These are phyloP conservation scores for Solanum microdontum DNA, from an alignment of 257 asterid genomes.

Conservation along the genomic window DNA sequence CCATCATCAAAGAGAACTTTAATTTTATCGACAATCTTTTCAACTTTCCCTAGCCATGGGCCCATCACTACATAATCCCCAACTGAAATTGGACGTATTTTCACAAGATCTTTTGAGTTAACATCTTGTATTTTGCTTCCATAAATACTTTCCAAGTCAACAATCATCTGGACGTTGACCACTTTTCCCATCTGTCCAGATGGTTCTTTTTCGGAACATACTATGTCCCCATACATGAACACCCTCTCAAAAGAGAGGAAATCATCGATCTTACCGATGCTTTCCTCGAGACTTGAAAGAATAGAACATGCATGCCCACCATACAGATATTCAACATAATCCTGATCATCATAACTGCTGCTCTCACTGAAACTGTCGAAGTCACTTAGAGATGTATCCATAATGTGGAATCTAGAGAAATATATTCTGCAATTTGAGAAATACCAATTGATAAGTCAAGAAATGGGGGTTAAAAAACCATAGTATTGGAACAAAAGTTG, in stretches of 20 bases:
- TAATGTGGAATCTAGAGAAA: conserved; percentile 19
- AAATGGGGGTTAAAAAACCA: not conserved
- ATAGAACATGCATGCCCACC: conserved; percentile 67
- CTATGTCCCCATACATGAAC: conserved; percentile 57
- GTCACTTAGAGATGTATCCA: conserved; percentile 62
- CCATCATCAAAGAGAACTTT: conserved; percentile 66
- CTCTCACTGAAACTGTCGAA: conserved; percentile 69
- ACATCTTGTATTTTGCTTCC: conserved; percentile 43
- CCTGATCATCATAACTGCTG: conserved; percentile 76
- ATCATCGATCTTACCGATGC: conserved; percentile 71
- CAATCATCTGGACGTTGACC: conserved; percentile 40
- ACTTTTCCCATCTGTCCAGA: conserved; percentile 71
- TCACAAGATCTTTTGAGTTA: conserved; percentile 35
- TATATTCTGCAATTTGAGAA: conserved; percentile 1
- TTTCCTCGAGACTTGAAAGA: conserved; percentile 77
- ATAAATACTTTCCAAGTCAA: conserved; percentile 55
- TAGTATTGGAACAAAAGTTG: not conserved
- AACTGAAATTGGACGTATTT: conserved; percentile 43
- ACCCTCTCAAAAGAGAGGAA: conserved; percentile 79
- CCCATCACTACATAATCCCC: conserved; percentile 62
- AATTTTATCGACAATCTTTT: conserved; percentile 45
- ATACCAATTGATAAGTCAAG: not conserved
- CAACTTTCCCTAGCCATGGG: conserved; percentile 84
- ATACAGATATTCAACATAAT: conserved; percentile 57
- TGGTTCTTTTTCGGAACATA: conserved; percentile 60